Conservation (phyloP, 2,329 filamentous ascomycete species). For the Xylariaceae sp. region DNA sequence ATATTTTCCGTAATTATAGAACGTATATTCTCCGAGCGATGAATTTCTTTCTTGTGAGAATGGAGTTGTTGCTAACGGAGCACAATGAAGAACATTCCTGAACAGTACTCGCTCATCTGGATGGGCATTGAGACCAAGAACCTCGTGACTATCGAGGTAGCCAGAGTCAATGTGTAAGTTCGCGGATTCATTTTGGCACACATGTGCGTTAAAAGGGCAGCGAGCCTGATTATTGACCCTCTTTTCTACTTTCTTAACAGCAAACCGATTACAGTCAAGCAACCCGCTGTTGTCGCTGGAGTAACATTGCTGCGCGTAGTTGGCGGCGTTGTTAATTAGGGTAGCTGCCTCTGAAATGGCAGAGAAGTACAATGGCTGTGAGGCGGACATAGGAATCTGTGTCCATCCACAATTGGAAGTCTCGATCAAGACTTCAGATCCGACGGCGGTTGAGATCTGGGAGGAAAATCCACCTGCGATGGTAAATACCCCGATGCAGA, state of each 20-base stretch:
- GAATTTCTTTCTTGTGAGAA: neutral
- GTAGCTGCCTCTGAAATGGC: neutral
- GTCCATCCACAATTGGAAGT: constrained; percentile 2
- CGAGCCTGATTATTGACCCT: neutral
- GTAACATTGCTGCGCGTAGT: constrained; percentile 11
- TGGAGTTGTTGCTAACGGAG: constrained; percentile 1
- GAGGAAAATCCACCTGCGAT: constrained; percentile 10
- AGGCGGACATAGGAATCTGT: neutral
- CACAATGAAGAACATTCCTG: constrained; percentile 6
- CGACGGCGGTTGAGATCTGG: constrained; percentile 4
- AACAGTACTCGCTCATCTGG: neutral
- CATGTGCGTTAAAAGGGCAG: constrained; percentile 2
- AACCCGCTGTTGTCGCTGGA: neutral
- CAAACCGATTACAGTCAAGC: constrained; percentile 2
- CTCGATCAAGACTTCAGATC: constrained; percentile 6
- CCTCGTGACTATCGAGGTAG: constrained; percentile 4
- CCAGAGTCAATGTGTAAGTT: constrained; percentile 6
- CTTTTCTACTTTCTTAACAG: neutral
- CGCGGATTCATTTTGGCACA: neutral
- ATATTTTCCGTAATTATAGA: neutral
- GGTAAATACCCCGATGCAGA: constrained; percentile 1
- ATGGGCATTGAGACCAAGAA: constrained; percentile 6
- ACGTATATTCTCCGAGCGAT: neutral
- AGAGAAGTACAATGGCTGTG: neutral
- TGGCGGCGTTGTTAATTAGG: constrained; percentile 2